Evolutionary conservation across 306 rosid species (phyloP), one percentile per base, ranked within the genome.

Genomic region (Rosa lucieae): DNA sequence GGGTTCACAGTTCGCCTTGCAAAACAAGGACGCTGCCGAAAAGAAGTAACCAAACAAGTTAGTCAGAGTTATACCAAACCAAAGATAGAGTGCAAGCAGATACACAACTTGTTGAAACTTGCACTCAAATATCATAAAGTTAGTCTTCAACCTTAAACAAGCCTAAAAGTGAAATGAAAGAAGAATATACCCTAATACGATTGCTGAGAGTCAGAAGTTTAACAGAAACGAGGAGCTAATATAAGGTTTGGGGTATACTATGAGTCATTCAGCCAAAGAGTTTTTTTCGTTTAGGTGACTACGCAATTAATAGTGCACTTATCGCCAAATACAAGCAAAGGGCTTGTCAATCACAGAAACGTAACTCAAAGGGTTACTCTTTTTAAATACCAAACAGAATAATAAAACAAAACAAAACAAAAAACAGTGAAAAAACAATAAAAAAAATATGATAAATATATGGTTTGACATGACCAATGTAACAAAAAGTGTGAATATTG

Each of bases 21-120:
- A 26, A 90, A 79, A 79, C 78, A 90, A 56, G 90, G 76, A 79
- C 94, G 93, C 99, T 93, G 94, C 81, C 78, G 80, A 56, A 39
- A 77, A n/a, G 42, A 74, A 70, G 82, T 48, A 20, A 83, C 71
- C 77, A 85, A 81, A 47, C 73, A 51, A 68, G 70, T 46, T 17
- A 43, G 74, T 59, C 77, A 58, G 23, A 29, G 79, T 20, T n/a
- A 67, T 13, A 21, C 23, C 58, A 75, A 80, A 79, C 53, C 79
- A 18, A 82, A 73, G 3, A 73, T 1, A 63, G 46, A 58, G 9
- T 59, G 13, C 7, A 56, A 56, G 67, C 23, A 23, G 77, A 37
- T 10, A 44, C 13, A 43, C 18, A 44, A 44, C 73, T 69, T 1
- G 53, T 10, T 68, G 6, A 68, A 0, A 43, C 52, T 42, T 20